Conservation (phyloP, 345 rosid genomes). For the Iberis pinnata region DNA sequence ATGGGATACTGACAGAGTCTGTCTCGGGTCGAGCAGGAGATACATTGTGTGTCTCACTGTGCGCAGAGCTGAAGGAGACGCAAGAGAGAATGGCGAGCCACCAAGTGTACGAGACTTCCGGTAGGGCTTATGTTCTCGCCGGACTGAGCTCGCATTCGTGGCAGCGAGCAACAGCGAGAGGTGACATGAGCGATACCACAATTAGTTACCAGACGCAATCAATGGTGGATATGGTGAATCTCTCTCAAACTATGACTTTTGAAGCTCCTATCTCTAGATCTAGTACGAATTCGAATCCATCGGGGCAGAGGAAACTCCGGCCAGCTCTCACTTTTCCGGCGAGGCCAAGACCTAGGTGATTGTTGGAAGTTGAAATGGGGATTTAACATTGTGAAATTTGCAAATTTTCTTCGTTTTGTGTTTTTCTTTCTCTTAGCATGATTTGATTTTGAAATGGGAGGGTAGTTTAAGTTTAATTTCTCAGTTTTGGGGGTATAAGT, state of each 20-base stretch:
- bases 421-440: not conserved
- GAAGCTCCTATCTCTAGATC: slow-evolving; percentile 25
- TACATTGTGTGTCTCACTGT: slow-evolving; percentile 52
- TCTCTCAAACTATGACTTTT: slow-evolving; percentile 69
- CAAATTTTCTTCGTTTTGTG: not conserved
- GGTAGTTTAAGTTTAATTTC: not conserved
- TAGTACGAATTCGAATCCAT: slow-evolving; percentile 18
- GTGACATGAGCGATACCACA: slow-evolving; percentile 65
- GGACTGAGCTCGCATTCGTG: slow-evolving; percentile 97
- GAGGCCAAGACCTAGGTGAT: slow-evolving; percentile 54
- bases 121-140: slow-evolving; percentile 86
- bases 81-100: slow-evolving; percentile 91
- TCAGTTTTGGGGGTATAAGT: not conserved
- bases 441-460: not conserved
- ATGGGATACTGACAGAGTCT: slow-evolving; percentile 44
- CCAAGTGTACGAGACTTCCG: slow-evolving; percentile 66
- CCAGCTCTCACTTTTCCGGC: slow-evolving; percentile 65
- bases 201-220: slow-evolving; percentile 76
- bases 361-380: not conserved
- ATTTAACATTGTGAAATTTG: not conserved
- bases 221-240: slow-evolving; percentile 89
- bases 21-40: slow-evolving; percentile 59
- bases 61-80: slow-evolving; percentile 85
- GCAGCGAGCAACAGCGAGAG: slow-evolving; percentile 97
- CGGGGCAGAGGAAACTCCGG: slow-evolving; percentile 49